Evolutionary conservation across 2,329 filamentous ascomycete genomes (phyloP).

Genomic region (Lanzia echinophila): DNA sequence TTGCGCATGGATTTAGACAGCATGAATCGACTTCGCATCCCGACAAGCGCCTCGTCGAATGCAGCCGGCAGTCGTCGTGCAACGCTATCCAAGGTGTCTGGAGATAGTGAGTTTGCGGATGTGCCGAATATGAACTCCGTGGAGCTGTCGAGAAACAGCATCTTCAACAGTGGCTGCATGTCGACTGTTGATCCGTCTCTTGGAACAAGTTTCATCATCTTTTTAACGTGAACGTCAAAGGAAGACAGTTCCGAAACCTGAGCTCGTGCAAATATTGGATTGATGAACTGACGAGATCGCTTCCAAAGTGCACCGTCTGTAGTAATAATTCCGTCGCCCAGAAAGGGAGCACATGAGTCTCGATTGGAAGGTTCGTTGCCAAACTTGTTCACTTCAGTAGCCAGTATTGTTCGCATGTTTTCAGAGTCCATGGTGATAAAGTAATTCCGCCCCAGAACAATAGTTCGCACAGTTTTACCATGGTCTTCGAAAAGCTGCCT

Average conservation of each 20-base stretch:
- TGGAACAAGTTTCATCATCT: constrained; percentile 52
- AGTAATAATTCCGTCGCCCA: constrained; percentile 50
- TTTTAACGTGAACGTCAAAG: constrained; percentile 53
- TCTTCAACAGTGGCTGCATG: constrained; percentile 55
- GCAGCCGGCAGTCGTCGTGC: no score
- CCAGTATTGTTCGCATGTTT: constrained; percentile 49
- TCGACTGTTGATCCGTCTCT: constrained; percentile 47
- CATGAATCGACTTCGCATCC: no score
- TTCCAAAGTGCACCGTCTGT: constrained; percentile 46
- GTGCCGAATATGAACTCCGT: constrained; percentile 12
- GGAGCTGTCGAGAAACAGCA: constrained; percentile 53
- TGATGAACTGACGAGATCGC: constrained; percentile 41
- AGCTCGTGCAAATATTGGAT: constrained; percentile 45
- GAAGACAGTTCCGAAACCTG: constrained; percentile 43
- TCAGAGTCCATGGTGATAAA: constrained; percentile 41
- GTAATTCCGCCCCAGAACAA: constrained; percentile 1
- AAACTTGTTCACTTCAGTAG: constrained; percentile 48
- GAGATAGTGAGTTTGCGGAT: constrained; percentile 27
- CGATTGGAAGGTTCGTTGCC: constrained; percentile 39
- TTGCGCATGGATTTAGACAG: no score
- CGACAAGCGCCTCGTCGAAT: no score
- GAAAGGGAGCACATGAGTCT: constrained; percentile 37
- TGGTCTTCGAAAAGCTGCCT: background rate
- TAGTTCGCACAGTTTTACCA: constrained; percentile 9
- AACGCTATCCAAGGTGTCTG: background rate